phyloP scores from a whole-genome alignment of 345 rosid genomes.

The Cardamine resedifolia region DNA sequence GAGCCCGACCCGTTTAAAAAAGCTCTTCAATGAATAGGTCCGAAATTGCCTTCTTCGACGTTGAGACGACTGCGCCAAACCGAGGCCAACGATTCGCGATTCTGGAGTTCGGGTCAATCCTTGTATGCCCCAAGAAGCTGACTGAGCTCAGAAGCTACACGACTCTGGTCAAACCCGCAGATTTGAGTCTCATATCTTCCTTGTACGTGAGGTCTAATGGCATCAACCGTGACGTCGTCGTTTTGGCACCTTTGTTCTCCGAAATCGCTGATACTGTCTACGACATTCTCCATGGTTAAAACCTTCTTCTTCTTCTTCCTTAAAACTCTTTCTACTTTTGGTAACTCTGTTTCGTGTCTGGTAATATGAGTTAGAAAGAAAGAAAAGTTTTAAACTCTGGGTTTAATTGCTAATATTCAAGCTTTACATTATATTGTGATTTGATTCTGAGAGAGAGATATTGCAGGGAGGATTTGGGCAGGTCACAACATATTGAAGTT shows the following conservation, averaged over 20 bases:
- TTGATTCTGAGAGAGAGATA: background rate
- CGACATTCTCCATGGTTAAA: conserved; percentile 70
- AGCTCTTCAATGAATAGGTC: conserved; percentile 45
- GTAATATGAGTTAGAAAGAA: background rate
- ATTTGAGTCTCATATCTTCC: conserved; percentile 57
- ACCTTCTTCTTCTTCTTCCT: conserved; percentile 14
- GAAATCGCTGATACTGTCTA: conserved; percentile 72
- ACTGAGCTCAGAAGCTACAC: conserved; percentile 71
- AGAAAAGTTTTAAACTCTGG: background rate
- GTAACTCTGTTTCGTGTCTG: background rate
- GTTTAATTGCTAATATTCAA: background rate
- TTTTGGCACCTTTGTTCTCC: conserved; percentile 58
- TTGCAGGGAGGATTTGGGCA: conserved; percentile 89
- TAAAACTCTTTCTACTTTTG: background rate
- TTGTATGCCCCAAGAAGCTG: conserved; percentile 77
- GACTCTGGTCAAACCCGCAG: conserved; percentile 68
- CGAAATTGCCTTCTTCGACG: conserved; percentile 86
- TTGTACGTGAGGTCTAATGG: conserved; percentile 68
- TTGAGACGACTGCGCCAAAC: conserved; percentile 77
- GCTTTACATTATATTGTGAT: background rate
- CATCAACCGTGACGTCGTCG: conserved; percentile 57
- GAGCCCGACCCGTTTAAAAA: background rate
- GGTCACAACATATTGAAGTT: conserved; percentile 88
- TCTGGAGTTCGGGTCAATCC: conserved; percentile 86
- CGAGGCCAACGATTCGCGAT: conserved; percentile 64